A percentile compares a stretch with the other conserved stretches of the same genome.
These are phyloP conservation scores for Penicillium sp. DNA, from an alignment of 2,329 filamentous ascomycete species.

Conservation along the genomic window DNA sequence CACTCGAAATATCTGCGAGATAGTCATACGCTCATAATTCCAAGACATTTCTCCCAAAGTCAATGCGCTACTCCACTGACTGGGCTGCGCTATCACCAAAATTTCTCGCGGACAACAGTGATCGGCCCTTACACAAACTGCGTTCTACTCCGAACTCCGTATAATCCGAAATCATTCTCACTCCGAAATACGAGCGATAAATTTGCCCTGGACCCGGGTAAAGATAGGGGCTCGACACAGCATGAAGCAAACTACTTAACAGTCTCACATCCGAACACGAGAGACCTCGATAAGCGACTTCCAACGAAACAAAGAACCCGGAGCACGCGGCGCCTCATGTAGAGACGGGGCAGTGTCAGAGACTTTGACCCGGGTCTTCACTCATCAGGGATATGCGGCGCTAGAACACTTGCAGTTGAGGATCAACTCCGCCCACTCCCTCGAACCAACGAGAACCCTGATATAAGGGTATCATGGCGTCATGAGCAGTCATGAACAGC, in stretches of 20 bases:
- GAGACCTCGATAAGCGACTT: slow-evolving; percentile 6
- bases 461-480: slow-evolving; percentile 17
- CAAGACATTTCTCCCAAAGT: no score
- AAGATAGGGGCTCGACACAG: not conserved
- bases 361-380: slow-evolving; percentile 12
- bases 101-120: not conserved
- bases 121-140: not conserved
- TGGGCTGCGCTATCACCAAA: no score
- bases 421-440: slow-evolving; percentile 18
- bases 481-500: slow-evolving; percentile 19
- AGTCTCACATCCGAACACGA: not conserved
- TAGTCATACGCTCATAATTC: no score
- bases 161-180: no score
- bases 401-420: slow-evolving; percentile 6
- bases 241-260: not conserved
- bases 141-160: no score
- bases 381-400: slow-evolving; percentile 1
- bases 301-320: slow-evolving; percentile 3
- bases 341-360: slow-evolving; percentile 21
- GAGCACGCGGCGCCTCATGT: slow-evolving; percentile 9
- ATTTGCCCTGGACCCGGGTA: not conserved
- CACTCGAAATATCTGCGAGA: not conserved
- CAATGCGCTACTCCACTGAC: no score
- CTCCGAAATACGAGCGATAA: not conserved
- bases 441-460: slow-evolving; percentile 9